Percentiles rank a stretch among this genome's conserved stretches.
Conservation (phyloP, 192 early-diverging fungal species). For the Coemansia sp. region DNA sequence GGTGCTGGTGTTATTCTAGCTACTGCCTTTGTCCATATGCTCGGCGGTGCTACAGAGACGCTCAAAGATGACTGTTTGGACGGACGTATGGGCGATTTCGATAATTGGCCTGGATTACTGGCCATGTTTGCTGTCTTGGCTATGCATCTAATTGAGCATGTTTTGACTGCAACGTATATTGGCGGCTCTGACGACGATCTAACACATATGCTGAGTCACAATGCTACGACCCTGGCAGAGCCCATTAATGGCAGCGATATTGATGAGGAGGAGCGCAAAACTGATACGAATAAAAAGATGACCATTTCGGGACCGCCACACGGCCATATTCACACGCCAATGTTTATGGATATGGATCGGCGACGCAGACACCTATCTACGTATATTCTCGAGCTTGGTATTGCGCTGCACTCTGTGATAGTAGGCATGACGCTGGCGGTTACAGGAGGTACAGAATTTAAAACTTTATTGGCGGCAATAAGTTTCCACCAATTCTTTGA, state of each 20-base stretch:
- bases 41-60: slow-evolving; percentile 59
- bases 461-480: slow-evolving; percentile 63
- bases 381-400: slow-evolving; percentile 76
- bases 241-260: slow-evolving; percentile 8
- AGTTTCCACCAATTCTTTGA: slow-evolving; percentile 79
- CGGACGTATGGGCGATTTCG: slow-evolving; percentile 53
- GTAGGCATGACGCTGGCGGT: slow-evolving; percentile 71
- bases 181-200: slow-evolving; percentile 1
- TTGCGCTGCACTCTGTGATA: slow-evolving; percentile 74
- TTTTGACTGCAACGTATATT: slow-evolving; percentile 29
- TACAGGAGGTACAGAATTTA: slow-evolving; percentile 59
- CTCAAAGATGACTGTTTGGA: slow-evolving; percentile 63
- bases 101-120: slow-evolving; percentile 59
- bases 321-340: slow-evolving; percentile 30
- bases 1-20: slow-evolving; percentile 73
- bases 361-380: slow-evolving; percentile 57
- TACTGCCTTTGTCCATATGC: slow-evolving; percentile 78
- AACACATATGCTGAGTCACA: neutral
- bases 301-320: neutral
- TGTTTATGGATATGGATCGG: slow-evolving; percentile 18
- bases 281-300: neutral
- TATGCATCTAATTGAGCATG: slow-evolving; percentile 68
- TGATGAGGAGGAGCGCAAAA: slow-evolving; percentile 10
- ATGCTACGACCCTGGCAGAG: slow-evolving; percentile 1
- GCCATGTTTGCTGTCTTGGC: slow-evolving; percentile 65